Base-by-base conservation (phyloP, 805 yeast genomes). In the Candida krabiensis region DNA sequence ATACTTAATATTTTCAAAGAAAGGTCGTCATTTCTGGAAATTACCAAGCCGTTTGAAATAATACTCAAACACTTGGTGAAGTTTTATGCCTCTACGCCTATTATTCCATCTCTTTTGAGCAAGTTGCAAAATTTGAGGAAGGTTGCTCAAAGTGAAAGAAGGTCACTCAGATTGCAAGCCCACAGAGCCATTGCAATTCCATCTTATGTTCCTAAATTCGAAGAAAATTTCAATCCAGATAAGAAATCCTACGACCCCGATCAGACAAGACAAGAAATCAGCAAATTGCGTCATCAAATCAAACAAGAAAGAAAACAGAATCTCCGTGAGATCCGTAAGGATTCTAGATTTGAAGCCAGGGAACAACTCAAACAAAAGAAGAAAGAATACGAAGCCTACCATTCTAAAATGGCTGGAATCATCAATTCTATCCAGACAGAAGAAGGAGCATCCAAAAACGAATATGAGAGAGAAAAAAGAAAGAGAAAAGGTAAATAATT, bases 171-270 rank as follows among this genome's bases (percentile, higher is more conserved):
- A 12, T 71, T 93, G 46, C 99, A 93, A 66, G 67, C 77, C 6
- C 97, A 90, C 67, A 79, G 77, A 55, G 88, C 95, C 17, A 58
- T 93, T 39, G 85, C 96, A 3, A 85, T 93, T 55, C 82, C 89
- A 28, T 76, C 96, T 2, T 76, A 75, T 54, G 84, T 89, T 25
- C 99, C 99, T 48, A 82, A 86, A 64, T 93, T 84, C 60, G 97
- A 91, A 66, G 98, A 88, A 56, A 88, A 89, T 70, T 93, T 83
- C 77, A 91, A 90, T 67, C 96, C 96, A 40, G 96, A 88, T 58
- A 86, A 81, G 77, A 90, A 86, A 67, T 86, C 95, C 7, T 85
- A 88, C 61, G 96, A 91, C 61, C 76, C 84, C 36, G 85, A 90
- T 60, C 73, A 80, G 50, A 80, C 83, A 43, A 75, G 93, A 63